Conservation (phyloP, 768 basidiomycete species). For the Collybiopsis luxurians region DNA sequence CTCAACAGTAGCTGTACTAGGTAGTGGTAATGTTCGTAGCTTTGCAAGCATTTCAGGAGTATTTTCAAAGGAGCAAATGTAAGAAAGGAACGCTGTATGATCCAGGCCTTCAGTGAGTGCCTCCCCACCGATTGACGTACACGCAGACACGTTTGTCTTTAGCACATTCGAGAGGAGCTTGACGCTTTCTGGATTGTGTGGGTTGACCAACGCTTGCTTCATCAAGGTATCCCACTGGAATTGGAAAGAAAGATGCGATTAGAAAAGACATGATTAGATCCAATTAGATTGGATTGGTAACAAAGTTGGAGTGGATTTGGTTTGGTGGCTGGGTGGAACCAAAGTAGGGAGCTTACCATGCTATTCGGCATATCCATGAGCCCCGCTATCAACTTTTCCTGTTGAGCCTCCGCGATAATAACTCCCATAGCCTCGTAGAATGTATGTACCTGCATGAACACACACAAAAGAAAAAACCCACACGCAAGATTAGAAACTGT, state of each 20-base stretch:
- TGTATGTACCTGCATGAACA: constrained; percentile 71
- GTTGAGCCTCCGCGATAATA: constrained; percentile 77
- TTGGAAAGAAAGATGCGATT: no score
- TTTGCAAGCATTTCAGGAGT: constrained; percentile 83
- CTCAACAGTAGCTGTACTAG: no score
- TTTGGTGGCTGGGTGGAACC: no score
- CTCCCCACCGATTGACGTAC: constrained; percentile 63
- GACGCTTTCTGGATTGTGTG: constrained; percentile 67
- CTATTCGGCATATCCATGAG: constrained; percentile 77
- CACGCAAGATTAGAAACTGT: no score
- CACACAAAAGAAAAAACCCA: no score
- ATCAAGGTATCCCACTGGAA: constrained; percentile 80
- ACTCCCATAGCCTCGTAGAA: constrained; percentile 82
- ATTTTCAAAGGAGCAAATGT: constrained; percentile 70
- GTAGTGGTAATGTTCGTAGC: no score
- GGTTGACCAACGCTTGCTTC: constrained; percentile 65
- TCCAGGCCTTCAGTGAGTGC: no score
- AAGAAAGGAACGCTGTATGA: no score
- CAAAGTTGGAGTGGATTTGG: no score
- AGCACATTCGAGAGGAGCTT: constrained; percentile 75
- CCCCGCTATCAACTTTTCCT: constrained; percentile 70
- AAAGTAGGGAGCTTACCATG: constrained; percentile 37
- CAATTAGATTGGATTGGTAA: no score
- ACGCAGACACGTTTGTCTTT: constrained; percentile 79
- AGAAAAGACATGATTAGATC: no score